Percentiles rank a stretch among this genome's conserved stretches.
Conservation (phyloP, 176 grass and related monocot genomes). For the Aechmea fasciata region DNA sequence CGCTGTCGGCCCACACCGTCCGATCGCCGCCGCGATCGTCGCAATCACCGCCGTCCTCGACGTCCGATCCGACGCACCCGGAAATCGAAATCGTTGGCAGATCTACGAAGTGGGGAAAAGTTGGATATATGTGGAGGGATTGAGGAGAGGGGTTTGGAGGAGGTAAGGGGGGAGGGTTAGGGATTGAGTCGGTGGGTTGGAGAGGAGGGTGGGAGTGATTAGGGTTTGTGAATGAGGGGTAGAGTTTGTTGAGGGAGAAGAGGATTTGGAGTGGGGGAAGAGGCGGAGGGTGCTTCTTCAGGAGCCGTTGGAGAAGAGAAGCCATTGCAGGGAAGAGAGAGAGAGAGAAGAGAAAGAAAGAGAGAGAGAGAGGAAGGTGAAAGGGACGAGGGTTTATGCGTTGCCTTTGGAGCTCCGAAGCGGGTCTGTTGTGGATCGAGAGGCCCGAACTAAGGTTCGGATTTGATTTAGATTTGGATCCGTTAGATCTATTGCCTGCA, state of each 20-base stretch:
- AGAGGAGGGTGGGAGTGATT: neutral
- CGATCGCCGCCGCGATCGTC: conserved; percentile 2
- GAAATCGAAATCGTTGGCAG: conserved; percentile 24
- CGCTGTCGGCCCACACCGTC: conserved; percentile 82
- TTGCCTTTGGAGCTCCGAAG: too few species aligned
- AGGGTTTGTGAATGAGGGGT: neutral
- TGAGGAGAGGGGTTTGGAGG: neutral
- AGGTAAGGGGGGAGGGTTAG: neutral
- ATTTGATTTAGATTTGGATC: too few species aligned
- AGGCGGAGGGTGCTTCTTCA: neutral
- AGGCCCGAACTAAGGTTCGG: too few species aligned
- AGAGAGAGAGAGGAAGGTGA: neutral
- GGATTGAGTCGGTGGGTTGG: neutral
- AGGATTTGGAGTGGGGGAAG: conserved; percentile 7
- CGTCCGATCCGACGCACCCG: conserved; percentile 1
- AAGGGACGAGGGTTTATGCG: neutral
- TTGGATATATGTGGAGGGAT: conserved; percentile 9
- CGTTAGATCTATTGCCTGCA: too few species aligned
- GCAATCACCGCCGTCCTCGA: neutral
- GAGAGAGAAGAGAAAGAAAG: neutral
- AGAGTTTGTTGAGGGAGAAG: neutral
- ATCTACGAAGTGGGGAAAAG: conserved; percentile 34
- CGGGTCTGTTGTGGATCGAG: too few species aligned
- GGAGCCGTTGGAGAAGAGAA: conserved; percentile 1
- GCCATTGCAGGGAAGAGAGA: conserved; percentile 3